Evolutionary conservation across 805 yeast genomes (phyloP).

Genomic region (Sugiyamaella marilandica): DNA sequence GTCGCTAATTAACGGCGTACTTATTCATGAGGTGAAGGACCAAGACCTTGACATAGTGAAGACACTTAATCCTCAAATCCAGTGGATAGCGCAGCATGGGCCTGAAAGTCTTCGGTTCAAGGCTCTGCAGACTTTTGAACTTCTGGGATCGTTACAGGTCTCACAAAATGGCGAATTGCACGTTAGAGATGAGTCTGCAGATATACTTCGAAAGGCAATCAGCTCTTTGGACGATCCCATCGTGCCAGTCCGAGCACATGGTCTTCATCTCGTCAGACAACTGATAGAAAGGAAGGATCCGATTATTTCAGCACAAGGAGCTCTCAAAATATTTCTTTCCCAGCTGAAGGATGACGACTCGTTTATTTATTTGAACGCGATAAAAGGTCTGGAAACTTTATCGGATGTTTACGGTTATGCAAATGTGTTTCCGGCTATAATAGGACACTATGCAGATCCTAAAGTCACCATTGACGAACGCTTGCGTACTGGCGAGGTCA

Average conservation of each 20-base stretch:
- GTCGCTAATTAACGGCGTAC: slow-evolving; percentile 29
- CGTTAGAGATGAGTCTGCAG: slow-evolving; percentile 4
- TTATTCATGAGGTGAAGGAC: slow-evolving; percentile 25
- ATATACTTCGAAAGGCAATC: slow-evolving; percentile 51
- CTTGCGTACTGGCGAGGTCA: slow-evolving; percentile 78
- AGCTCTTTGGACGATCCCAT: slow-evolving; percentile 67
- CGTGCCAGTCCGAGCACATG: slow-evolving; percentile 84
- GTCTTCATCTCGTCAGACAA: slow-evolving; percentile 58
- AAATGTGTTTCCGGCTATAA: slow-evolving; percentile 35
- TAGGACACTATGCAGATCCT: slow-evolving; percentile 35
- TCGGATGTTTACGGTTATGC: slow-evolving; percentile 41
- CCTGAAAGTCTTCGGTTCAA: slow-evolving; percentile 15
- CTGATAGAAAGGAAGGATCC: slow-evolving; percentile 48
- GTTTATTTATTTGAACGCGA: slow-evolving; percentile 75
- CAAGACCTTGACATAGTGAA: slow-evolving; percentile 14
- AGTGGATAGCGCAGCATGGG: slow-evolving; percentile 17
- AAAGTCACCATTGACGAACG: slow-evolving; percentile 53
- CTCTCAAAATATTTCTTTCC: slow-evolving; percentile 53
- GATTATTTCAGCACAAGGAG: slow-evolving; percentile 48
- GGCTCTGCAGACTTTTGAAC: slow-evolving; percentile 21
- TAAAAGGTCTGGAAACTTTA: slow-evolving; percentile 67
- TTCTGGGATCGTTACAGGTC: slow-evolving; percentile 5
- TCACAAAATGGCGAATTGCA: slow-evolving; percentile 10
- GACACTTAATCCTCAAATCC: slow-evolving; percentile 18
- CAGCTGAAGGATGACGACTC: slow-evolving; percentile 80